Conservation (phyloP, 179 eudicot species). For the Monotropa hypopitys region DNA sequence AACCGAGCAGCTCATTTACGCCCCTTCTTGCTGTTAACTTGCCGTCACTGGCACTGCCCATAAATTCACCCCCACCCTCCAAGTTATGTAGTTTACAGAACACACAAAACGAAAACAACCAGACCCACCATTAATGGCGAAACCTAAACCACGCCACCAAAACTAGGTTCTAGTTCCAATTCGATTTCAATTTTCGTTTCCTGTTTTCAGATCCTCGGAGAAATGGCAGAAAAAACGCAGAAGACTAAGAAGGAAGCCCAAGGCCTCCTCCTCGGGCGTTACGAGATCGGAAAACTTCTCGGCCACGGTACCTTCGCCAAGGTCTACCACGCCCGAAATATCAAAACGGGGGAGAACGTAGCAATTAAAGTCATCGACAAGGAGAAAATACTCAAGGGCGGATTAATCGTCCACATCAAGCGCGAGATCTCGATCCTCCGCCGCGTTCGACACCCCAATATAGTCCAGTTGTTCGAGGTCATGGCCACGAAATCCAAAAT, state of each 20-base stretch:
- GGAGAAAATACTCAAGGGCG: slow-evolving; percentile 33
- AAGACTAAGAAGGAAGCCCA: slow-evolving; percentile 23
- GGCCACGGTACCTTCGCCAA: slow-evolving; percentile 81
- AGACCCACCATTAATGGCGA: not conserved
- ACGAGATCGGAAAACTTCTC: slow-evolving; percentile 59
- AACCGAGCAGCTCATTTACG: no score
- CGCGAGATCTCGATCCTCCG: slow-evolving; percentile 67
- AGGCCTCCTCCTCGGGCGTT: slow-evolving; percentile 36
- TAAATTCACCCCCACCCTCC: not conserved
- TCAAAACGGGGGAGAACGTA: slow-evolving; percentile 34
- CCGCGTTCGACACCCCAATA: slow-evolving; percentile 60
- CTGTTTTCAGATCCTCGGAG: not conserved
- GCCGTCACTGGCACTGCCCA: not conserved
- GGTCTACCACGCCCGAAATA: slow-evolving; percentile 63
- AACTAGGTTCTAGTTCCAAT: not conserved
- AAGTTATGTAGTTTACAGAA: not conserved
- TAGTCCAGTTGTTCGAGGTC: slow-evolving; percentile 61
- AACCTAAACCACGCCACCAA: not conserved
- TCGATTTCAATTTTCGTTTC: not conserved
- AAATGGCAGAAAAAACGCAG: not conserved
- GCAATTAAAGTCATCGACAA: slow-evolving; percentile 67
- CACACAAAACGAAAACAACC: not conserved
- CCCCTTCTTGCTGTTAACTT: not conserved
- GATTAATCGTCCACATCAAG: slow-evolving; percentile 39
- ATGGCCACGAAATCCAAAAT: slow-evolving; percentile 67